Evolutionary conservation across 768 basidiomycete genomes (phyloP).

Genomic region (Phanerochaete carnosa): DNA sequence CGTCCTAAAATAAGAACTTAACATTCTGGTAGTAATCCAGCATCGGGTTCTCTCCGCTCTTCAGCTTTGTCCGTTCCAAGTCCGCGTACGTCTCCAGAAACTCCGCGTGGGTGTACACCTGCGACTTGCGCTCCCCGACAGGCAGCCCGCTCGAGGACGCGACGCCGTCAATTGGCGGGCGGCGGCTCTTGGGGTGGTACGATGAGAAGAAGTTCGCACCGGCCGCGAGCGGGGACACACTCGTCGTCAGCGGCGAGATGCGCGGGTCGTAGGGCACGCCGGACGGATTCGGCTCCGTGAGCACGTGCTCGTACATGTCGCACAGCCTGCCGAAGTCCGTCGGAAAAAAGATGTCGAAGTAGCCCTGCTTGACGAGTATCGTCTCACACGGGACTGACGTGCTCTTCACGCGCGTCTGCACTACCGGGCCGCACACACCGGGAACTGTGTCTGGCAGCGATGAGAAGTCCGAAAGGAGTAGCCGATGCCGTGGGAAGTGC

Average conservation of each 20-base stretch:
- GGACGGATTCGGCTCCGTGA: constrained; percentile 49
- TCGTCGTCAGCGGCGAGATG: constrained; percentile 50
- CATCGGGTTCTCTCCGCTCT: constrained; percentile 87
- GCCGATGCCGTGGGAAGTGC: constrained; percentile 89
- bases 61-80: constrained; percentile 61
- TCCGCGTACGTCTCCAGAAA: constrained; percentile 88
- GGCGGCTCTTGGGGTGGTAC: constrained; percentile 49
- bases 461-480: constrained; percentile 92
- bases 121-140: constrained; percentile 76
- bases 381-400: constrained; percentile 87
- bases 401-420: constrained; percentile 87
- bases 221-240: constrained; percentile 46
- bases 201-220: constrained; percentile 74
- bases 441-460: constrained; percentile 82
- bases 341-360: constrained; percentile 99
- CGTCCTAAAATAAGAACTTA: constrained; percentile 82
- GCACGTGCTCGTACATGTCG: constrained; percentile 86
- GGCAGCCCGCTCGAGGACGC: constrained; percentile 73
- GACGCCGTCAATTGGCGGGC: constrained; percentile 67
- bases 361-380: constrained; percentile 89
- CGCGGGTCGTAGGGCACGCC: constrained; percentile 30
- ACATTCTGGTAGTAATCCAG: constrained; percentile 91
- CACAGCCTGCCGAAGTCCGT: constrained; percentile 82
- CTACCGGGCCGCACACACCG: constrained; percentile 81
- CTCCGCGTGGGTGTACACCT: constrained; percentile 84